These are phyloP conservation scores for Rhinocladiella mackenziei DNA, from an alignment of 2,329 filamentous ascomycete genomes.

Conservation along the genomic window DNA sequence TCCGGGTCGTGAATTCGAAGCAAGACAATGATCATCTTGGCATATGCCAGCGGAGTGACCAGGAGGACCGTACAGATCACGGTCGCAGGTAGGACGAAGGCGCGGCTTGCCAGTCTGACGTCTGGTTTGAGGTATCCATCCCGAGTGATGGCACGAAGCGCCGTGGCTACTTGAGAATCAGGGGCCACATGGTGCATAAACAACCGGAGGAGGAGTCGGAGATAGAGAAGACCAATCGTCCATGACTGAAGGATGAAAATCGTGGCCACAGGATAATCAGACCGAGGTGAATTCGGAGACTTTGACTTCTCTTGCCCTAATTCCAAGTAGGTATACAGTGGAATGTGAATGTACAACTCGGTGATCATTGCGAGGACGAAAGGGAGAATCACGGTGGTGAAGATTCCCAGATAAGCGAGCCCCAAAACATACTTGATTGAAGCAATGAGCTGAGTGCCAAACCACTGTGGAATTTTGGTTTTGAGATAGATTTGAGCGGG, in stretches of 20 bases:
- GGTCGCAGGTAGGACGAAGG: constrained; percentile 73
- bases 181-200: constrained; percentile 42
- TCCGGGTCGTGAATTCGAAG: constrained; percentile 20
- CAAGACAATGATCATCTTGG: constrained; percentile 39
- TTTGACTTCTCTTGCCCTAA: constrained; percentile 3
- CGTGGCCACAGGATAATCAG: constrained; percentile 46
- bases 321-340: constrained; percentile 71
- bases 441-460: constrained; percentile 21
- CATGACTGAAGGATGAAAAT: constrained; percentile 89
- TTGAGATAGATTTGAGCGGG: constrained; percentile 10
- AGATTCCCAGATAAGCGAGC: constrained; percentile 69
- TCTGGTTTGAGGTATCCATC: constrained; percentile 77
- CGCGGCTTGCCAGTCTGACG: constrained; percentile 71
- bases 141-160: constrained; percentile 68
- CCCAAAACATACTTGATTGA: constrained; percentile 39
- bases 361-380: constrained; percentile 73
- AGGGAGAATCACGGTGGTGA: constrained; percentile 74
- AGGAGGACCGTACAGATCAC: constrained; percentile 62
- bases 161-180: constrained; percentile 64
- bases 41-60: constrained; percentile 59
- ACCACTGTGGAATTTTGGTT: constrained; percentile 13
- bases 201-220: constrained; percentile 69
- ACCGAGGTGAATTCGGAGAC: not conserved
- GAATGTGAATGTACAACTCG: constrained; percentile 84
- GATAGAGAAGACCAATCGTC: constrained; percentile 86